Conservation (phyloP, 805 yeast genomes). For the Ogataea pini region DNA sequence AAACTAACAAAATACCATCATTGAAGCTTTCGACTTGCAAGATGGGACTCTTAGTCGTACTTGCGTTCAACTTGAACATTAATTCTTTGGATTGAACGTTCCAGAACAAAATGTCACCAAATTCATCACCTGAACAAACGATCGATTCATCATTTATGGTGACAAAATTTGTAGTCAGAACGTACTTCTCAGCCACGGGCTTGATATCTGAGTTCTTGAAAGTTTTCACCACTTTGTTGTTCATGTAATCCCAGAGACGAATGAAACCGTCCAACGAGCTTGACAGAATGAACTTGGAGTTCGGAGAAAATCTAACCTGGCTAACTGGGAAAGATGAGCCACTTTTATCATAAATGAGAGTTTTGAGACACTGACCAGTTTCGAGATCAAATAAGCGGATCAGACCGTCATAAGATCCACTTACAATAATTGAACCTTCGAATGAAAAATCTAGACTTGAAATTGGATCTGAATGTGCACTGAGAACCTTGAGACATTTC, state of each 20-base stretch:
- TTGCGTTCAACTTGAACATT: slow-evolving; percentile 28
- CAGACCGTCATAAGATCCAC: slow-evolving; percentile 90
- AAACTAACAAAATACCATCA: slow-evolving; percentile 39
- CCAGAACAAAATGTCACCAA: slow-evolving; percentile 59
- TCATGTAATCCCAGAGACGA: slow-evolving; percentile 84
- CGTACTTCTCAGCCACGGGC: slow-evolving; percentile 51
- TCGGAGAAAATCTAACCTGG: slow-evolving; percentile 71
- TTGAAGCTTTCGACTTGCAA: slow-evolving; percentile 43
- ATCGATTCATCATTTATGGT: slow-evolving; percentile 37
- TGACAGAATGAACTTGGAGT: slow-evolving; percentile 75
- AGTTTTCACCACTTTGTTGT: slow-evolving; percentile 78
- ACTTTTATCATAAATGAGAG: slow-evolving; percentile 77
- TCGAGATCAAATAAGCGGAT: slow-evolving; percentile 84
- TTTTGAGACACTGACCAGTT: slow-evolving; percentile 89
- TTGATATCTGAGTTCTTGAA: slow-evolving; percentile 27
- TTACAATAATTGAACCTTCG: slow-evolving; percentile 79
- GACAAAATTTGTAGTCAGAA: slow-evolving; percentile 55
- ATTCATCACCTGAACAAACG: slow-evolving; percentile 64
- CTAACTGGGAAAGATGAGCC: slow-evolving; percentile 77
- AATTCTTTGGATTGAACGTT: slow-evolving; percentile 62
- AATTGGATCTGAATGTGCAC: slow-evolving; percentile 93
- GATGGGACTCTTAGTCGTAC: slow-evolving; percentile 29
- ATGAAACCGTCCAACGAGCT: slow-evolving; percentile 79
- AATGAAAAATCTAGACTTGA: slow-evolving; percentile 70
- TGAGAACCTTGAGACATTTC: slow-evolving; percentile 68